phyloP scores from a whole-genome alignment of 345 rosid genomes.

The Euphorbia lathyris region DNA sequence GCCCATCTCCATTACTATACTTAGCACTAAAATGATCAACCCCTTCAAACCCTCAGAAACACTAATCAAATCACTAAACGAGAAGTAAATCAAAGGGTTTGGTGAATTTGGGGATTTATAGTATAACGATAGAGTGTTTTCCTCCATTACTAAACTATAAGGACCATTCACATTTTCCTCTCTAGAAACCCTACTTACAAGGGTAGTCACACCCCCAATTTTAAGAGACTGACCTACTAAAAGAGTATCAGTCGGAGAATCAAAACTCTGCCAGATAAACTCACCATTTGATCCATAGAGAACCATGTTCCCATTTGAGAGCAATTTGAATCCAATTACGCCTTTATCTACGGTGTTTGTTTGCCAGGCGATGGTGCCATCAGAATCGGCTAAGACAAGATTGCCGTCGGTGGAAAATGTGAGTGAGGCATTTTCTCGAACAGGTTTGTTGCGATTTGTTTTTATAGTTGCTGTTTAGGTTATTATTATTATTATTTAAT shows the following conservation, averaged over 20 bases:
- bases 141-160: constrained; percentile 51
- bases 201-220: constrained; percentile 33
- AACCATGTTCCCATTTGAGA: constrained; percentile 16
- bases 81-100: constrained; percentile 31
- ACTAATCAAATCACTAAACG: neutral
- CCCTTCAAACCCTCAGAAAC: constrained; percentile 15
- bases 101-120: constrained; percentile 28
- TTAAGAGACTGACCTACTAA: constrained; percentile 50
- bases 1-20: constrained; percentile 40
- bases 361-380: constrained; percentile 33
- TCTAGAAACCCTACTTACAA: constrained; percentile 48
- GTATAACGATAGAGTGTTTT: constrained; percentile 39
- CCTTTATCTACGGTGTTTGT: constrained; percentile 34
- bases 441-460: constrained; percentile 31
- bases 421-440: constrained; percentile 30
- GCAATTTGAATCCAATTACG: constrained; percentile 13
- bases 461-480: no score
- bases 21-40: constrained; percentile 49
- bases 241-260: constrained; percentile 58
- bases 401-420: constrained; percentile 31
- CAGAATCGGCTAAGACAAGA: constrained; percentile 28
- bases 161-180: constrained; percentile 36
- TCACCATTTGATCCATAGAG: constrained; percentile 7
- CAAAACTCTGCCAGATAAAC: constrained; percentile 31
- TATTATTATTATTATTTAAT: no score